Evolutionary conservation across 1,139 yeast species (phyloP).

Genomic region (Sugiyamaella japonica): DNA sequence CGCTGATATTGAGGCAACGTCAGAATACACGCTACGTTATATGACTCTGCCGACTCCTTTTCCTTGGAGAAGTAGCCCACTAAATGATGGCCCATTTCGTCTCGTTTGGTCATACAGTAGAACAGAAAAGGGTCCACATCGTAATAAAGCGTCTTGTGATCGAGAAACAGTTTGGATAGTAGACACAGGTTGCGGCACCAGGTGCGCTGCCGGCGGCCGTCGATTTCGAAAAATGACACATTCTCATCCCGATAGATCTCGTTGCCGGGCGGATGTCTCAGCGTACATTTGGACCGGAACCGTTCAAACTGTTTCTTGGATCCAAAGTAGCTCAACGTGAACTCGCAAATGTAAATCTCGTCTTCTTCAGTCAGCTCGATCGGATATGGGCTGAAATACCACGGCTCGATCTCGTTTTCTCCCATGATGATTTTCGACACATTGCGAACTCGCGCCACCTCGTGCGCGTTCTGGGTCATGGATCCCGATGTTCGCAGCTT

Average conservation of each 20-base stretch:
- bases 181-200: constrained; percentile 96
- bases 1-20: constrained; percentile 96
- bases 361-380: constrained; percentile 91
- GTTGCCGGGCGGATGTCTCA: constrained; percentile 95
- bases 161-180: constrained; percentile 82
- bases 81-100: constrained; percentile 86
- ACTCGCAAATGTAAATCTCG: constrained; percentile 85
- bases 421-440: constrained; percentile 78
- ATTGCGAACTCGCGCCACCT: constrained; percentile 88
- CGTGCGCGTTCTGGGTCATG: constrained; percentile 87
- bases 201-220: constrained; percentile 90
- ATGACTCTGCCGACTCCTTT: constrained; percentile 93
- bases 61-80: constrained; percentile 97
- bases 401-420: constrained; percentile 89
- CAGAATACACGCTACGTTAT: constrained; percentile 94
- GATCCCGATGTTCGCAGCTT: constrained; percentile 92
- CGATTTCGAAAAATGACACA: constrained; percentile 89
- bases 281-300: constrained; percentile 78
- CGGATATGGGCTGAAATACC: constrained; percentile 99
- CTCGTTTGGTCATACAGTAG: constrained; percentile 90
- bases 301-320: constrained; percentile 89
- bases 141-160: constrained; percentile 91
- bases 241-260: constrained; percentile 89
- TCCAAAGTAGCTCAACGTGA: constrained; percentile 84
- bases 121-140: constrained; percentile 97